Percentiles rank a stretch among this genome's conserved stretches.
Evolutionary conservation across 2,329 filamentous ascomycete genomes (phyloP).

Genomic region (Calonectria multiphialidica): DNA sequence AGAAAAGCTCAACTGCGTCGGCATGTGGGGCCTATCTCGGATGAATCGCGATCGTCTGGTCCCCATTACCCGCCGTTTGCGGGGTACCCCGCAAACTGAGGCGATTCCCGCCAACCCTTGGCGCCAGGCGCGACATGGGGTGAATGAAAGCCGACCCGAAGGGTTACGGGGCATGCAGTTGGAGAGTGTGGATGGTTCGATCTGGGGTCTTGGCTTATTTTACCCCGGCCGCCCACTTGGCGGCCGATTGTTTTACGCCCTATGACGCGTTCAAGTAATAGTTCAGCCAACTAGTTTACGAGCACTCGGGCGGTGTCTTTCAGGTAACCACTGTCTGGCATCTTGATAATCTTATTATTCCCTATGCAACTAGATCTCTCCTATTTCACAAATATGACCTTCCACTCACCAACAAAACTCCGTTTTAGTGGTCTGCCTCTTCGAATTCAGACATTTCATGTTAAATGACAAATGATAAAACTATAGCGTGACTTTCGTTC

Average conservation of each 20-base stretch:
- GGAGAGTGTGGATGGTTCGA: conserved; percentile 5
- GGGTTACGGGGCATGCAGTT: neutral
- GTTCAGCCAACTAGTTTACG: too few species aligned
- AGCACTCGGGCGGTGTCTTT: too few species aligned
- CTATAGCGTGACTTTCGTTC: neutral
- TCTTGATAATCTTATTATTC: too few species aligned
- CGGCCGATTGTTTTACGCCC: neutral
- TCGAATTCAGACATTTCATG: neutral
- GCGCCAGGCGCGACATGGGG: neutral
- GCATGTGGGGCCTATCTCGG: conserved; percentile 17
- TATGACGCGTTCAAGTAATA: neutral
- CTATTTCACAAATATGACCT: too few species aligned
- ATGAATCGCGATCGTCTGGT: conserved; percentile 14
- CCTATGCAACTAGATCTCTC: too few species aligned
- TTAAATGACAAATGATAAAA: neutral
- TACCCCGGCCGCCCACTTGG: neutral
- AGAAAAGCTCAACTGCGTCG: neutral
- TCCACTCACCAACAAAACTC: neutral
- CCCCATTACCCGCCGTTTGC: conserved; percentile 11
- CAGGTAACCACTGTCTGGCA: too few species aligned
- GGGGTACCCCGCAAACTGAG: conserved; percentile 19
- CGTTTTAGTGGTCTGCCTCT: neutral
- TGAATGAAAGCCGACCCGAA: neutral
- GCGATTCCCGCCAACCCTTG: conserved; percentile 6
- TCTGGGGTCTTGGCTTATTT: neutral